phyloP scores from a whole-genome alignment of 805 yeast species.

The Myxozyma melibiosi region DNA sequence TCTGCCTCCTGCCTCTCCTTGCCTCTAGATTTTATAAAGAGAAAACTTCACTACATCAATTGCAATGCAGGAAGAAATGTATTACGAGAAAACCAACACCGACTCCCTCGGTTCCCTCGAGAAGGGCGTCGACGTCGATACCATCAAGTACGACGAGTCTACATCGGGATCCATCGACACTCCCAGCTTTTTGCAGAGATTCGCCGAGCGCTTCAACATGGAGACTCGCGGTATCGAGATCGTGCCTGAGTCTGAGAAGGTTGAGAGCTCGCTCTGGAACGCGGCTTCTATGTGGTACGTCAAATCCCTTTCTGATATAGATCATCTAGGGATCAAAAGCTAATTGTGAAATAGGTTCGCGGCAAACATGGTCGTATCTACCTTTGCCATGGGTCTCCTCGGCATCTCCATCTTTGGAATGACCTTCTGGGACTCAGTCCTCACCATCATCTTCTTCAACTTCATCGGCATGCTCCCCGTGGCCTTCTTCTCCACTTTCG shows the following conservation, averaged over 20 bases:
- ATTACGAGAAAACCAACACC: background rate
- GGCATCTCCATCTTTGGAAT: slow-evolving; percentile 66
- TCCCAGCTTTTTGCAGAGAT: background rate
- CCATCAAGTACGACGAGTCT: background rate
- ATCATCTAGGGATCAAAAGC: background rate
- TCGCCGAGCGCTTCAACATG: slow-evolving; percentile 1
- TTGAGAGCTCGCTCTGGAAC: slow-evolving; percentile 58
- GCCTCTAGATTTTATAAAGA: too few species aligned
- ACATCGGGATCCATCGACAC: background rate
- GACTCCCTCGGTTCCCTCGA: background rate
- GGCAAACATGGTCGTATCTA: slow-evolving; percentile 83
- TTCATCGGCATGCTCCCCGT: slow-evolving; percentile 74
- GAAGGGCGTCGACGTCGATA: background rate
- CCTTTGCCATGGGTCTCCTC: slow-evolving; percentile 74
- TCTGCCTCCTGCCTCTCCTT: too few species aligned
- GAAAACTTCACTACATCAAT: too few species aligned
- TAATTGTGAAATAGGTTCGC: slow-evolving; percentile 59
- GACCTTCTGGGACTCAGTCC: slow-evolving; percentile 70
- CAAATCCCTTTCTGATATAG: slow-evolving; percentile 54
- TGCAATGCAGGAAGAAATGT: background rate
- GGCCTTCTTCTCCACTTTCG: slow-evolving; percentile 79
- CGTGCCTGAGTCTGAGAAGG: slow-evolving; percentile 74
- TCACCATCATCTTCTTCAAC: slow-evolving; percentile 70
- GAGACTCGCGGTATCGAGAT: slow-evolving; percentile 80
- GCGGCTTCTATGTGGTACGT: slow-evolving; percentile 73